These are phyloP conservation scores for Dalbergia cultrata DNA, from an alignment of 306 rosid species.

Conservation along the genomic window DNA sequence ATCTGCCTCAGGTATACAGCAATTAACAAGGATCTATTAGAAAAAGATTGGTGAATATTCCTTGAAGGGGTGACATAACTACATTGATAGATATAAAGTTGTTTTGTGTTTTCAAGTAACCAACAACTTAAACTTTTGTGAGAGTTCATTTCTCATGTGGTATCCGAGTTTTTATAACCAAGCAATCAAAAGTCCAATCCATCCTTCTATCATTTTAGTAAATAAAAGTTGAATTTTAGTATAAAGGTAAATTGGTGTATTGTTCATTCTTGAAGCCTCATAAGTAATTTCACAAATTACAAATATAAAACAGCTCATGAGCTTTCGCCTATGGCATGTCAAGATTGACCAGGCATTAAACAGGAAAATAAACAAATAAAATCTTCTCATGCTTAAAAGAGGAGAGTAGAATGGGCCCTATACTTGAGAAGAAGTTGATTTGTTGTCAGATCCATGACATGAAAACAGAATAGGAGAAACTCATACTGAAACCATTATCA, in stretches of 20 bases:
- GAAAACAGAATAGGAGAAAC: constrained; percentile 1
- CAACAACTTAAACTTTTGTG: too few relatives aligned
- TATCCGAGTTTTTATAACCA: too few relatives aligned
- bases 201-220: too few relatives aligned
- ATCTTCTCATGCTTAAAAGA: constrained; percentile 6
- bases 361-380: not conserved
- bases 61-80: not conserved
- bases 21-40: not conserved
- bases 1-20: not conserved
- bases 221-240: too few relatives aligned
- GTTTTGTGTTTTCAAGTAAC: too few relatives aligned
- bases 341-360: not conserved
- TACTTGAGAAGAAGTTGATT: constrained; percentile 13
- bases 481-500: constrained; percentile 16
- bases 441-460: constrained; percentile 7
- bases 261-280: too few relatives aligned
- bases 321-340: not conserved
- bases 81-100: too few relatives aligned
- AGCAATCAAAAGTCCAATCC: too few relatives aligned
- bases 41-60: not conserved
- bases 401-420: not conserved
- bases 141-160: too few relatives aligned
- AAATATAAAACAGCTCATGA: too few relatives aligned
- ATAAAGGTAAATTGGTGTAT: too few relatives aligned
- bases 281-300: too few relatives aligned